These are phyloP conservation scores for Fusarium napiforme DNA, from an alignment of 2,329 filamentous ascomycete species.

Conservation along the genomic window DNA sequence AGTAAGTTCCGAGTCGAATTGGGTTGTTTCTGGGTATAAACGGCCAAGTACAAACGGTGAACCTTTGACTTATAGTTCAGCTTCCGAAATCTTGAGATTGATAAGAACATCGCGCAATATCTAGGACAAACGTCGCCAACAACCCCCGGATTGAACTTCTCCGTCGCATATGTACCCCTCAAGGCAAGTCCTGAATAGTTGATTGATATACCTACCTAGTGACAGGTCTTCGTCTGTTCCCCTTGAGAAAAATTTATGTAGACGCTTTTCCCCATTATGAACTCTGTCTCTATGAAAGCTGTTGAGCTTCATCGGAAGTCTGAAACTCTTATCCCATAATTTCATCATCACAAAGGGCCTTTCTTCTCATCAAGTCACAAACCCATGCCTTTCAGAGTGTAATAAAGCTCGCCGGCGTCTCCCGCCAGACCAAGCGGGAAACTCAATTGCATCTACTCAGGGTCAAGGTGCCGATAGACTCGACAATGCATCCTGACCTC, in stretches of 20 bases:
- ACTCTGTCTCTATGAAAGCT: neutral
- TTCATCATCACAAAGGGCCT: neutral
- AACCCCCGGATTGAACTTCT: neutral
- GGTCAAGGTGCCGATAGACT: neutral
- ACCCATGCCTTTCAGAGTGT: rapidly evolving
- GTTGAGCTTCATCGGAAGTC: neutral
- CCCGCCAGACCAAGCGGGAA: neutral
- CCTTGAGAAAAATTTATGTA: rapidly evolving
- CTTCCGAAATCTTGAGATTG: slow-evolving; percentile 18
- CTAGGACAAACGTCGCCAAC: slow-evolving; percentile 27
- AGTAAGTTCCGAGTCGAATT: neutral
- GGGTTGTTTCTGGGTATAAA: neutral
- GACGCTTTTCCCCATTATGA: rapidly evolving
- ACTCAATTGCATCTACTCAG: neutral
- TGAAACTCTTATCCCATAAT: neutral
- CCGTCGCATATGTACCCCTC: neutral
- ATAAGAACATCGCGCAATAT: slow-evolving; percentile 30
- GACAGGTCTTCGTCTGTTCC: no score
- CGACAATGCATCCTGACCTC: neutral
- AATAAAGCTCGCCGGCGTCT: no score
- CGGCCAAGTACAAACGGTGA: neutral
- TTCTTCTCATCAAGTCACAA: neutral
- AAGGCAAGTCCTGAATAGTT: rapidly evolving
- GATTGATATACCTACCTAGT: rapidly evolving
- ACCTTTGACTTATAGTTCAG: neutral